Base-by-base conservation (phyloP, 2,329 filamentous ascomycete genomes). In the Aspergillus sp. region DNA sequence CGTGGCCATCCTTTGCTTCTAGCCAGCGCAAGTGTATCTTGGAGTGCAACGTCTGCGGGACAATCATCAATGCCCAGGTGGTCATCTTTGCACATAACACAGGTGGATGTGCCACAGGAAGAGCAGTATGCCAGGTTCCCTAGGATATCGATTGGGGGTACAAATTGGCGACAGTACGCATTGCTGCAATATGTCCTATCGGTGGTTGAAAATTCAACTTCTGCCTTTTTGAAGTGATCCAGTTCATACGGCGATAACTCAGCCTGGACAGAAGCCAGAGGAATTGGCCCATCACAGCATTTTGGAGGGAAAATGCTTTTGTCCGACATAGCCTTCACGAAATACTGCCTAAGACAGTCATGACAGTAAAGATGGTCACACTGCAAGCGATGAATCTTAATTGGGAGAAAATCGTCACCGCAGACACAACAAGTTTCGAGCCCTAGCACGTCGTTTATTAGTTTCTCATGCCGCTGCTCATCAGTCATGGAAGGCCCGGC, bases 161-260 rank as follows among this genome's bases (percentile, higher is more conserved):
- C 41, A 12, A 51, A 58, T 15, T 23, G 47, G 15, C 52, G 39
- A 41, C 47, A 58, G 23, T 6, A 12, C 4, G 17, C 14, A 39
- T 52, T 52, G 23, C 52, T 48, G 50, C 52, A 55, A 19, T 58
- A 58, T 14, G 46, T 55, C 9, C 47, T 47, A 40, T 58, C 14
- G 14, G 21, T 35, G 2, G 52, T 58, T 11, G 41, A 41, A 17
- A 55, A 55, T 17, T 55, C 56, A 17, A 44, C 21, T 5, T 46
- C 33, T 6, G 52, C 46, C 33, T 15, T 25, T 11, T 19, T 41
- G 23, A 58, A 58, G 1, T 37, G n/a, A 8, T 12, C 4, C 0
- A 52, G 3, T 7, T 58, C 52, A 3, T 50, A 4, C 17, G 43
- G 19, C 2, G 40, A 53, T 41, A 53, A 23, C 3, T 45, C 21